These are phyloP conservation scores for Calendula officinalis DNA, from an alignment of 129 eudicot species.

Conservation along the genomic window DNA sequence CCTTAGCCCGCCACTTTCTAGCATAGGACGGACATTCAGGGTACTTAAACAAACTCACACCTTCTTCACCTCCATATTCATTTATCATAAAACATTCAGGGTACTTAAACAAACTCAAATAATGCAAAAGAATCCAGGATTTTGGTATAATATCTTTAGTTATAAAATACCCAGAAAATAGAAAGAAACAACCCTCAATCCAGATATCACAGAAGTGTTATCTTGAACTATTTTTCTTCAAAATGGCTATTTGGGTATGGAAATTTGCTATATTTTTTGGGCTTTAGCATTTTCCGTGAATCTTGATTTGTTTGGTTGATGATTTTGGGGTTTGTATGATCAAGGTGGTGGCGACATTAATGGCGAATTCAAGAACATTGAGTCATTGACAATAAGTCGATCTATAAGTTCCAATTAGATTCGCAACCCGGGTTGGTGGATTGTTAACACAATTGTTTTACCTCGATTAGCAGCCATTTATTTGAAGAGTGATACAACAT, in stretches of 20 bases:
- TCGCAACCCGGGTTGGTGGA: constrained; percentile 90
- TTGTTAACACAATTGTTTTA: constrained; percentile 72
- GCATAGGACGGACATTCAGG: no score
- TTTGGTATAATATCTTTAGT: constrained; percentile 69
- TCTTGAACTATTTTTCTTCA: constrained; percentile 54
- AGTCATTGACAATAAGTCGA: constrained; percentile 72
- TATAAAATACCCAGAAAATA: constrained; percentile 90
- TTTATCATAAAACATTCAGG: constrained; percentile 92
- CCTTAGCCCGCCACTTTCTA: no score
- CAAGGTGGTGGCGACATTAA: constrained; percentile 52
- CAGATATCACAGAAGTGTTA: constrained; percentile 73
- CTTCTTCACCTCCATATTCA: constrained; percentile 72
- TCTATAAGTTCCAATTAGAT: constrained; percentile 80
- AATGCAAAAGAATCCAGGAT: constrained; percentile 92
- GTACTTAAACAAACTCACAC: no score
- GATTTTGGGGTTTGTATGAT: constrained; percentile 34
- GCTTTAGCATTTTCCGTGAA: neutral
- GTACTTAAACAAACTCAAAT: constrained; percentile 86
- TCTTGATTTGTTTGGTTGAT: constrained; percentile 9
- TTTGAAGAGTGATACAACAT: constrained; percentile 58
- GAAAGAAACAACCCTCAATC: constrained; percentile 90
- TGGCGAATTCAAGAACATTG: constrained; percentile 88
- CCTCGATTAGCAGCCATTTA: constrained; percentile 51
- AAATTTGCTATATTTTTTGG: neutral
- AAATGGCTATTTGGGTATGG: constrained; percentile 52